Evolutionary conservation across 805 yeast species (phyloP), one percentile per base, ranked within the genome.

Genomic region (Saturnispora ahearnii): DNA sequence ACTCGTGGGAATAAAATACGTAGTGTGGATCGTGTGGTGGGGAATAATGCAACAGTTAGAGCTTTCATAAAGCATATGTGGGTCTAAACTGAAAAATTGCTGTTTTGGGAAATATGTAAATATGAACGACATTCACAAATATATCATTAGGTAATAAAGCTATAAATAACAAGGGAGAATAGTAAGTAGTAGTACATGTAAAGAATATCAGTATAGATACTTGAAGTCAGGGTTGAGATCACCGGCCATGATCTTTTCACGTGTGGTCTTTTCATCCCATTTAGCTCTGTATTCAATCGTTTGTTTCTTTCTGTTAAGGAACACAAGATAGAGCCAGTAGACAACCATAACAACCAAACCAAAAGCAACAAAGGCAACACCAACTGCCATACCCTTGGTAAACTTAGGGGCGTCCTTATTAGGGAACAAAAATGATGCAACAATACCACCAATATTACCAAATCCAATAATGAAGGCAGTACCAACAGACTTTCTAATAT

Each of bases 361-460:
- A 22, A 73, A 55, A 3, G 65, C 63, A 33, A 73, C 60, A 51
- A 77, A 73, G 0, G 77, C 82, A 43, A 82, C 59, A 51, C 76
- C 64, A 29, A 78, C 69, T 41, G 75, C 63, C 50, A 78, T 64
- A 38, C 87, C 89, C 41, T 73, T 77, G 33, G 59, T 68, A 61
- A 76, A 82, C 31, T 64, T 65, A n/a, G 88, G 88, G 12, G 84
- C 72, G 53, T 81, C 85, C 38, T 63, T 58, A 37, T 74, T 57
- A 41, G 77, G 69, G 67, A 77, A 82, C 21, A 79, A 64, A 56
- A 72, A 82, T 2, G 85, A 74, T 5, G 87, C 68, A 50, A 82
- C 73, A 57, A 82, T 81, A 52, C 87, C 87, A 43, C 87, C 88
- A 58, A 80, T 80, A 64, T 82, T 82, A 48, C 87, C 88, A 57